Evolutionary conservation across 1,284 basidiomycete species (phyloP), one percentile per base, ranked within the genome.

Genomic region (Fomitopsis palustris): DNA sequence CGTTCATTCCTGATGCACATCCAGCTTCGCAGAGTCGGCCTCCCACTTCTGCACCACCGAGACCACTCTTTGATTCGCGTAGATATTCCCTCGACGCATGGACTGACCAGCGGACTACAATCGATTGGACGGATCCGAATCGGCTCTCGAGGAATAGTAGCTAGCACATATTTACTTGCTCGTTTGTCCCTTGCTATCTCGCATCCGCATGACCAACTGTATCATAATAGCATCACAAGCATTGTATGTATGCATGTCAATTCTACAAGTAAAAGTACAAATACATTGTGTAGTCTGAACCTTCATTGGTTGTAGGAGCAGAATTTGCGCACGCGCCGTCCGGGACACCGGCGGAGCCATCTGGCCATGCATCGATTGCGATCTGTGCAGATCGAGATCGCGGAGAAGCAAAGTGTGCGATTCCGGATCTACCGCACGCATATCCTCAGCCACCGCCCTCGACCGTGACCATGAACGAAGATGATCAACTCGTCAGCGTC

Each of bases 401-500:
- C 49, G 49, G 49, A 51, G 49, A 52, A 52, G 49, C 31, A 52
- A 35, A 33, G 17, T 51, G 17, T 23, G 19, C 29, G 47, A 51
- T 51, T n/a, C 41, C 33, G 45, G 39, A 55, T 55, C 54, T 37
- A 23, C 16, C 16, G 33, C 47, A 8, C 47, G 43, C 49, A 16
- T 19, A 21, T 19, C 35, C 49, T 35, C 49, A 52, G 49, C 49
- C 49, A 41, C 37, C 21, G 21, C 43, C 43, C 47, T 37, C 59
- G n/a, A n/a, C n/a, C n/a, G n/a, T n/a, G 54, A 61, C 59, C 58
- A 68, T 82, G 79, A 73, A 82, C 64, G 66, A 70, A 61, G 81
- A 83, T 63, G 87, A 88, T 70, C 82, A 84, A 63, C 72, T 90
- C 56, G 78, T 91, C 56, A 78, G 77, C 64, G 75, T 84, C 47